These are phyloP conservation scores for Orbilia quercus DNA, from an alignment of 2,329 filamentous ascomycete species.

Conservation along the genomic window DNA sequence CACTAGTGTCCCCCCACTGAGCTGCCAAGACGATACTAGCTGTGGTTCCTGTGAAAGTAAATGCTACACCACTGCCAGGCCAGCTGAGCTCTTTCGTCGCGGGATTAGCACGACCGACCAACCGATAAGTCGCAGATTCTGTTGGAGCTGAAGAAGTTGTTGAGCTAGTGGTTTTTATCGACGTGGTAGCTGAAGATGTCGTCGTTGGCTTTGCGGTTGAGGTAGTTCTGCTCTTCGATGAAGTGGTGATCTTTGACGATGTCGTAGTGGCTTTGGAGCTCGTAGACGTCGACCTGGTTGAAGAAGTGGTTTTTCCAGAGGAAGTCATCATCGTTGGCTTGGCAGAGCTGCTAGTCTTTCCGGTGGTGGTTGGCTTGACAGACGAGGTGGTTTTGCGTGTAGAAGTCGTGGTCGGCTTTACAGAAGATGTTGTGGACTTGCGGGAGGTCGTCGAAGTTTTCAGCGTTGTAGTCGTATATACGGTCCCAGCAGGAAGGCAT, in stretches of 20 bases:
- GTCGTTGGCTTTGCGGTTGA: neutral
- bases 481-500: conserved; percentile 61
- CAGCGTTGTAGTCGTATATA: neutral
- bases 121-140: conserved; percentile 56
- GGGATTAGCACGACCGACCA: conserved; percentile 65
- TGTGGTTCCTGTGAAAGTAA: conserved; percentile 64
- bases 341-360: conserved; percentile 4
- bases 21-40: conserved; percentile 62
- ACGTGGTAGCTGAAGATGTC: neutral
- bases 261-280: neutral
- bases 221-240: neutral
- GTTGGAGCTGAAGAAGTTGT: conserved; percentile 11
- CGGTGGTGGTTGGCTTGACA: neutral
- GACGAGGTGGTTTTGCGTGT: conserved; percentile 2
- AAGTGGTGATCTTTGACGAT: neutral
- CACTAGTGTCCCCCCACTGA: conserved; percentile 61
- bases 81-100: conserved; percentile 65
- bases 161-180: conserved; percentile 3
- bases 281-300: neutral
- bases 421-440: conserved; percentile 6
- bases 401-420: conserved; percentile 10
- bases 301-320: neutral
- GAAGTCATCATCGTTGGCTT: conserved; percentile 10
- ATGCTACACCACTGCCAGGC: conserved; percentile 65
- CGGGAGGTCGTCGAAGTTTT: conserved; percentile 7